These are phyloP conservation scores for Aureobasidium sp. DNA, from an alignment of 2,329 filamentous ascomycete species.

Conservation along the genomic window DNA sequence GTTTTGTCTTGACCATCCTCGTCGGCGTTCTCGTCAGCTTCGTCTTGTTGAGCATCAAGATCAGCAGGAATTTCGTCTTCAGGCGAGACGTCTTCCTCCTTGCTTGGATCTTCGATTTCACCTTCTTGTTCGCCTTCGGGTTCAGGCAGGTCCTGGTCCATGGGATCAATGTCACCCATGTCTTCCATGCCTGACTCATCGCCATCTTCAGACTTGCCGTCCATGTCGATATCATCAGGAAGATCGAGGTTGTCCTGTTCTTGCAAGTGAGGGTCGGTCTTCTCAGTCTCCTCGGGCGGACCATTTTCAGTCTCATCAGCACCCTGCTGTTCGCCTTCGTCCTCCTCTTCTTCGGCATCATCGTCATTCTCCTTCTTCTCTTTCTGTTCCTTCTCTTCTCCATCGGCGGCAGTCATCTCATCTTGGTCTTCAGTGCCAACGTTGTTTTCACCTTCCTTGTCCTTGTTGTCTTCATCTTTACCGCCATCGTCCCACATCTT, in stretches of 20 bases:
- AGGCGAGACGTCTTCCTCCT: conserved; percentile 20
- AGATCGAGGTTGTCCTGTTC: conserved; percentile 77
- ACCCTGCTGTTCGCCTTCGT: conserved; percentile 26
- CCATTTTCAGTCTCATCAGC: conserved; percentile 52
- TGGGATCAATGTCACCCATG: conserved; percentile 20
- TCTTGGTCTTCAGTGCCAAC: conserved; percentile 44
- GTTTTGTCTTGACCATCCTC: conserved; percentile 41
- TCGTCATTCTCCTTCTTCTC: conserved; percentile 57
- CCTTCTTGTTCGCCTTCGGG: conserved; percentile 20
- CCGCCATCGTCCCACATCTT: conserved; percentile 93
- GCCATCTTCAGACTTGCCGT: conserved; percentile 47
- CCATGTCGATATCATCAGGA: conserved; percentile 80
- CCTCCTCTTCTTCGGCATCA: conserved; percentile 49
- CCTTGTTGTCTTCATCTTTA: conserved; percentile 65
- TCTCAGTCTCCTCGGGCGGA: conserved; percentile 59
- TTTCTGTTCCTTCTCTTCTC: conserved; percentile 35
- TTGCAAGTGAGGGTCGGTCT: conserved; percentile 66
- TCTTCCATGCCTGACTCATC: conserved; percentile 27
- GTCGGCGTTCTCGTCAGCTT: conserved; percentile 31
- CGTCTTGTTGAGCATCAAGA: conserved; percentile 55
- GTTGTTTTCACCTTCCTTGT: conserved; percentile 62
- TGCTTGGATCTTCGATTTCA: conserved; percentile 21
- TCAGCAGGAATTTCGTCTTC: conserved; percentile 27
- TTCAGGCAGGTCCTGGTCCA: conserved; percentile 19
- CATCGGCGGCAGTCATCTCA: conserved; percentile 39